Percentiles rank a stretch among this genome's conserved stretches.
Conservation (phyloP, 108 stramenopile species). For the Ochromonas danica region DNA sequence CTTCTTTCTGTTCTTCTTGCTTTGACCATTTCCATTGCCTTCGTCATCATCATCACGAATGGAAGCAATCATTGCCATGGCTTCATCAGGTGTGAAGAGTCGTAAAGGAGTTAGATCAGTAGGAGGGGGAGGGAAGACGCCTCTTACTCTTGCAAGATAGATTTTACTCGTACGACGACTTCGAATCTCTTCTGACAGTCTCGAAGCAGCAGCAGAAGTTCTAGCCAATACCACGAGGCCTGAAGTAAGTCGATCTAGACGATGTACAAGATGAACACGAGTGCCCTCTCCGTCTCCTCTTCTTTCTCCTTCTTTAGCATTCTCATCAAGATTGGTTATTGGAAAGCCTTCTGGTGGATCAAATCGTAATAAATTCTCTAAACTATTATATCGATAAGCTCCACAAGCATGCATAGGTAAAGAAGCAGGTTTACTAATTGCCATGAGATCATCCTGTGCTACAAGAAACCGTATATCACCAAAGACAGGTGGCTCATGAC, state of each 20-base stretch:
- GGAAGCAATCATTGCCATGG: neutral
- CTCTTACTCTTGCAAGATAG: conserved; percentile 60
- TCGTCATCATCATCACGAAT: neutral
- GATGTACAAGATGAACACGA: conserved; percentile 20
- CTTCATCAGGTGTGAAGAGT: neutral
- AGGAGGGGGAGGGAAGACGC: conserved; percentile 41
- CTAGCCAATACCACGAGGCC: conserved; percentile 56
- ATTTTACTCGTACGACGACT: conserved; percentile 7
- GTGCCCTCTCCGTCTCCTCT: neutral
- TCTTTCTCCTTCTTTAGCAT: neutral
- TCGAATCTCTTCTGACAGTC: conserved; percentile 48
- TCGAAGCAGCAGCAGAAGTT: conserved; percentile 43
- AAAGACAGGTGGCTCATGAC: conserved; percentile 59
- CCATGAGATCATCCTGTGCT: conserved; percentile 63
- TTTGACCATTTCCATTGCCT: neutral
- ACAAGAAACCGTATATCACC: conserved; percentile 59
- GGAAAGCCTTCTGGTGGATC: conserved; percentile 41
- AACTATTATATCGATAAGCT: conserved; percentile 57
- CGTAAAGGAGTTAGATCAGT: neutral
- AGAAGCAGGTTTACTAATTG: conserved; percentile 83
- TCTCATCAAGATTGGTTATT: too few species aligned
- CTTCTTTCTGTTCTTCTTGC: neutral
- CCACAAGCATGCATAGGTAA: conserved; percentile 91
- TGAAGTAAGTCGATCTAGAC: conserved; percentile 44
- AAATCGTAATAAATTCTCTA: conserved; percentile 28